Evolutionary conservation across 2,329 filamentous ascomycete species (phyloP).

Genomic region (Penicillium fuscoglaucum): DNA sequence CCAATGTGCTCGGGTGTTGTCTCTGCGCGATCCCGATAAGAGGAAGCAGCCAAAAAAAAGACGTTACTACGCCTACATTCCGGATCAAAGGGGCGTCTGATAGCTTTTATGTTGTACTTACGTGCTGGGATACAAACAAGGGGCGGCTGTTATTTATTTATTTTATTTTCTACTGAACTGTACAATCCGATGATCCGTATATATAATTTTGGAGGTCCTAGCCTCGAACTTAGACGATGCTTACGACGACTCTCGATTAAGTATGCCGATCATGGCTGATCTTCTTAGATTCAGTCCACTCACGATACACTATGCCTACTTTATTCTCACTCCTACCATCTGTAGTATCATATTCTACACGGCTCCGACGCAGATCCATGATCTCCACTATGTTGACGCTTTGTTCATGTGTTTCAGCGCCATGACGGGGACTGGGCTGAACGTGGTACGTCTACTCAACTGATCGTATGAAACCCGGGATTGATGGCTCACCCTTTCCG

Average conservation of each 20-base stretch:
- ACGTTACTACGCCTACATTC: neutral
- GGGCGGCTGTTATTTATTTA: too few species aligned
- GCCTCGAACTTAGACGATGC: neutral
- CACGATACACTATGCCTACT: neutral
- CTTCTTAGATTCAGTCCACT: neutral
- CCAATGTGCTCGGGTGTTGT: neutral
- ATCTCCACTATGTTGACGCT: neutral
- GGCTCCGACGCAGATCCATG: neutral
- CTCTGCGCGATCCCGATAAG: too few species aligned
- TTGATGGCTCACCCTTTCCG: neutral
- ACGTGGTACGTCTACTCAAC: neutral
- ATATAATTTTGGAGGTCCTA: neutral
- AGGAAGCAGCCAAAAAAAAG: neutral
- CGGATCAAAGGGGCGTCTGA: neutral
- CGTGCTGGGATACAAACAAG: too few species aligned
- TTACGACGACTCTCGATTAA: neutral
- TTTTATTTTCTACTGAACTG: neutral
- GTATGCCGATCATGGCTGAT: neutral
- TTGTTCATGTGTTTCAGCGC: neutral
- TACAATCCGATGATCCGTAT: neutral
- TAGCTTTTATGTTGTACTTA: too few species aligned
- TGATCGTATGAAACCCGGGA: neutral
- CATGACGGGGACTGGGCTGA: neutral
- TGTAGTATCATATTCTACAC: neutral
- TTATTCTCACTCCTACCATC: neutral